phyloP scores from a whole-genome alignment of 768 basidiomycete species.

The Galerina marginata region DNA sequence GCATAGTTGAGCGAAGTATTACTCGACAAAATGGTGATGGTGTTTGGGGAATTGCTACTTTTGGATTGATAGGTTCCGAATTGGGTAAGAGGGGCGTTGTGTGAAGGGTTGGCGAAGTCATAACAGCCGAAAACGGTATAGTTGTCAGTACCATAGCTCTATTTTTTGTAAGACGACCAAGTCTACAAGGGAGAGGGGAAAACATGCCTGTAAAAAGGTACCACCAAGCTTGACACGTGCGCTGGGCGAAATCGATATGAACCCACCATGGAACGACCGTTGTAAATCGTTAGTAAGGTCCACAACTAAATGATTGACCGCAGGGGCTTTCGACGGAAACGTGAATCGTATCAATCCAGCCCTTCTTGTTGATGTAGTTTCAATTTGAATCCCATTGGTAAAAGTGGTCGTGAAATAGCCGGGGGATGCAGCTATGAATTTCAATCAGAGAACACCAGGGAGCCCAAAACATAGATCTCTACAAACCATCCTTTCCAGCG shows the following conservation, averaged over 20 bases:
- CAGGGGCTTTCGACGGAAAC: constrained; percentile 42
- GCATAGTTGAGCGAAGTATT: constrained; percentile 41
- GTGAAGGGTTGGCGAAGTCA: constrained; percentile 42
- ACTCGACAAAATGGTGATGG: constrained; percentile 38
- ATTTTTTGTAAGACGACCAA: background rate
- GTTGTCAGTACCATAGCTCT: constrained; percentile 55
- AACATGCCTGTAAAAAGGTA: constrained; percentile 48
- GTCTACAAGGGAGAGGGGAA: background rate
- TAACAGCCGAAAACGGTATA: constrained; percentile 57
- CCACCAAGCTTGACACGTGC: constrained; percentile 46
- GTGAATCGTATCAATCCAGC: constrained; percentile 66
- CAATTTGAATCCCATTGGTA: constrained; percentile 51
- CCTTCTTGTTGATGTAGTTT: constrained; percentile 64
- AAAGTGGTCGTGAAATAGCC: constrained; percentile 57
- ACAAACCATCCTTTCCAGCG: constrained; percentile 47
- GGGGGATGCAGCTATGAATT: constrained; percentile 44
- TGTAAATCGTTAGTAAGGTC: constrained; percentile 51
- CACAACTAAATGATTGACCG: constrained; percentile 53
- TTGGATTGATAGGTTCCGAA: constrained; percentile 49
- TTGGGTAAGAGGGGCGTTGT: constrained; percentile 23
- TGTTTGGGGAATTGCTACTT: constrained; percentile 36
- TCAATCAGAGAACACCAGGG: background rate
- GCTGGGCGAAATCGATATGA: constrained; percentile 34
- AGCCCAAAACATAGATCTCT: background rate
- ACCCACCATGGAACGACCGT: constrained; percentile 53